Percentiles rank a stretch among this genome's conserved stretches.
Conservation (phyloP, 805 yeast genomes). For the Pichia sporocuriosa region DNA sequence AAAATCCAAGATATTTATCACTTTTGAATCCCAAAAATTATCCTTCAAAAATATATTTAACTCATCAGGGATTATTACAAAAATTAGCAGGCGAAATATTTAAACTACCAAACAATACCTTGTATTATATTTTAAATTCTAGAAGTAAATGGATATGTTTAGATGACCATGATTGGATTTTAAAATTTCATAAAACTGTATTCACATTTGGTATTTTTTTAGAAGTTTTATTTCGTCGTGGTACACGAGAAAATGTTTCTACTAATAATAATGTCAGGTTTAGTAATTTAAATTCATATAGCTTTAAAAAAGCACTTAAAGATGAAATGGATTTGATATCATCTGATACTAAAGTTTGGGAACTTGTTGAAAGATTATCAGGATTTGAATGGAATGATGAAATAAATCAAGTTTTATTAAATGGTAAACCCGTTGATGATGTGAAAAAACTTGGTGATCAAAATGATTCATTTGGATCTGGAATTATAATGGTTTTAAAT, state of each 20-base stretch:
- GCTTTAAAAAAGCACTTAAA: neutral
- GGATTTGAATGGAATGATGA: constrained; percentile 11
- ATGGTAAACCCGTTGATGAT: neutral
- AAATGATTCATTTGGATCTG: constrained; percentile 7
- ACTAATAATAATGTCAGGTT: neutral
- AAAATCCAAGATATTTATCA: constrained; percentile 7
- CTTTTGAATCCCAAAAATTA: constrained; percentile 12
- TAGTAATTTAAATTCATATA: neutral
- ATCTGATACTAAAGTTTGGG: constrained; percentile 1
- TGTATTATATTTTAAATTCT: neutral
- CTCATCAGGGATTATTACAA: constrained; percentile 7
- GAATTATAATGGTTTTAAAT: constrained; percentile 8
- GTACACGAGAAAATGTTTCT: constrained; percentile 3
- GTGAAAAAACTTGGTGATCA: too few relatives aligned
- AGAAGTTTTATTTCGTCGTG: constrained; percentile 12
- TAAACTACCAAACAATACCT: neutral
- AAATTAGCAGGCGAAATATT: constrained; percentile 8
- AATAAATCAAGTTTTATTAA: neutral
- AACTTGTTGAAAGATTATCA: constrained; percentile 7
- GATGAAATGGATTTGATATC: constrained; percentile 3
- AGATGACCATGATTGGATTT: constrained; percentile 10
- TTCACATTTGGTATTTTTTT: constrained; percentile 11
- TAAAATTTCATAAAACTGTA: constrained; percentile 8
- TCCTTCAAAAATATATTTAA: constrained; percentile 10
- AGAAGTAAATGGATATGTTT: constrained; percentile 8